Percentiles rank a stretch among this genome's conserved stretches.
These are phyloP conservation scores for Elsinoe perseae DNA, from an alignment of 2,329 filamentous ascomycete genomes.

Conservation along the genomic window DNA sequence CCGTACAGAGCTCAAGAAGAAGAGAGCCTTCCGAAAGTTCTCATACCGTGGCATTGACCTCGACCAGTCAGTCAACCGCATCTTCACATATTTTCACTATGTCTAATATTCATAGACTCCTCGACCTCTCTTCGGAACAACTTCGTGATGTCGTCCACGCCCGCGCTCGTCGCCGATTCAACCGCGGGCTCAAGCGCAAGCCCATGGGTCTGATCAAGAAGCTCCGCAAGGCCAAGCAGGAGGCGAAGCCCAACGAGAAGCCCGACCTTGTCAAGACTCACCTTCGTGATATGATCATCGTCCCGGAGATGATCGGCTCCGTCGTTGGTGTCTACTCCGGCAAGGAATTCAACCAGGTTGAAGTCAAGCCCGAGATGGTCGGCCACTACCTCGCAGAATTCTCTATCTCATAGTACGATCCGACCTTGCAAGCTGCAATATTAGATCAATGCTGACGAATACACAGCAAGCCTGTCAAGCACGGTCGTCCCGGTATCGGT, in stretches of 20 bases:
- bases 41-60: slow-evolving; percentile 99
- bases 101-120: slow-evolving; percentile 58
- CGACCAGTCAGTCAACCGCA: slow-evolving; percentile 70
- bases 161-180: slow-evolving; percentile 96
- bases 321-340: slow-evolving; percentile 99
- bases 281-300: slow-evolving; percentile 99
- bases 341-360: slow-evolving; percentile 99
- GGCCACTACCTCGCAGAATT: slow-evolving; percentile 99
- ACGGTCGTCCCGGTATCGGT: slow-evolving; percentile 99
- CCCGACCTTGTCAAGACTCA: slow-evolving; percentile 98
- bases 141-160: slow-evolving; percentile 99
- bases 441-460: slow-evolving; percentile 41
- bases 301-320: slow-evolving; percentile 99
- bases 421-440: neutral
- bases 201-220: slow-evolving; percentile 99
- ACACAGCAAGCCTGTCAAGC: slow-evolving; percentile 95
- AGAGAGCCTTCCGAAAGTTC: slow-evolving; percentile 99
- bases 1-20: slow-evolving; percentile 87
- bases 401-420: slow-evolving; percentile 94
- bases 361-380: slow-evolving; percentile 99
- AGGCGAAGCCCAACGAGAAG: slow-evolving; percentile 99
- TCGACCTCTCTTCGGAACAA: slow-evolving; percentile 97
- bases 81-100: neutral
- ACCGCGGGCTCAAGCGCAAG: slow-evolving; percentile 99
- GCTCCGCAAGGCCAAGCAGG: slow-evolving; percentile 98